phyloP scores from a whole-genome alignment of 2,329 filamentous ascomycete genomes.

The Fusarium lateritium region DNA sequence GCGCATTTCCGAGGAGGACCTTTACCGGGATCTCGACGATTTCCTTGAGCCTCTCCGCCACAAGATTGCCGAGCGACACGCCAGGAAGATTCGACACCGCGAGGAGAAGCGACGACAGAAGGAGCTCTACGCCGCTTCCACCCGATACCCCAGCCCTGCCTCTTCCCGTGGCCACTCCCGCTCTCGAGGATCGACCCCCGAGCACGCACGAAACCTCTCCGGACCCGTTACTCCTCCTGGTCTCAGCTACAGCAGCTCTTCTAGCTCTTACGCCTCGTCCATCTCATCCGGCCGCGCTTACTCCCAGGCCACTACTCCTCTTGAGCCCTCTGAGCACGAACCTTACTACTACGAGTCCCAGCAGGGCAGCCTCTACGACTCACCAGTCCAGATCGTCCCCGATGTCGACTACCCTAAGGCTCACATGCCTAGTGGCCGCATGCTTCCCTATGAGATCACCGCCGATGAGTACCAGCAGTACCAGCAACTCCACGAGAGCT shows the following conservation, averaged over 20 bases:
- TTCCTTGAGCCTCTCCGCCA: conserved; percentile 89
- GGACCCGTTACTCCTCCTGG: conserved; percentile 60
- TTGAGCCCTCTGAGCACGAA: conserved; percentile 59
- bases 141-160: conserved; percentile 63
- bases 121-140: conserved; percentile 54
- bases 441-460: conserved; percentile 71
- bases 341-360: conserved; percentile 59
- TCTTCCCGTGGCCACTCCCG: conserved; percentile 61
- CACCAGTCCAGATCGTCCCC: conserved; percentile 63
- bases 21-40: conserved; percentile 87
- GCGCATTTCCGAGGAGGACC: conserved; percentile 85
- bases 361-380: conserved; percentile 63
- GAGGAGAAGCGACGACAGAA: conserved; percentile 61
- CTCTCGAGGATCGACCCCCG: conserved; percentile 59
- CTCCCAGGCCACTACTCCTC: conserved; percentile 67
- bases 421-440: conserved; percentile 50
- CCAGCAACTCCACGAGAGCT: conserved; percentile 62
- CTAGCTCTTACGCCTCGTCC: conserved; percentile 65
- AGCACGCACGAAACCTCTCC: conserved; percentile 58
- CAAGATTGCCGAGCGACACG: conserved; percentile 66
- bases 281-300: conserved; percentile 64
- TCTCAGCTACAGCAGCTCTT: conserved; percentile 65
- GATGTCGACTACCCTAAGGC: conserved; percentile 58
- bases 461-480: conserved; percentile 63
- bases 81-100: conserved; percentile 65